Evolutionary conservation across 2,329 filamentous ascomycete species (phyloP), one percentile per base, ranked within the genome.

Genomic region (Fusarium sublunatum): DNA sequence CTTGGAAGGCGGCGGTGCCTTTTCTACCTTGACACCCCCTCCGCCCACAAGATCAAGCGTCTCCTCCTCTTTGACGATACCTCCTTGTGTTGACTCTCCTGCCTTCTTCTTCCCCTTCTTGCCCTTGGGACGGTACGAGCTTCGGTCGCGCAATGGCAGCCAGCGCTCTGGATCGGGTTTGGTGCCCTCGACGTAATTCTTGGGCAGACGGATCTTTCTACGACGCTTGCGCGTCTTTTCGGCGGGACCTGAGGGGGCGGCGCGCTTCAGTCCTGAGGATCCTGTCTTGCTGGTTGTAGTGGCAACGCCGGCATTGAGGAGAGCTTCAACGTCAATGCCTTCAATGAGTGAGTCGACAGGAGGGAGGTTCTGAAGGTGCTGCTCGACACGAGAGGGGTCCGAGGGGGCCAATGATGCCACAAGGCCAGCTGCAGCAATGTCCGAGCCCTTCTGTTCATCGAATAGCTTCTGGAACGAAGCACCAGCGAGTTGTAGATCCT

Each of bases 81-180:
- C 94, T 59, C 95, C 95, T 75, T 98, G 95, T 8, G 92, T 97
- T 36, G 89, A 81, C 67, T 92, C 91, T 60, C 84, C 82, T 5
- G 87, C 88, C 78, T 90, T 90, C 83, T 93, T 90, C 83, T 92
- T 94, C 52, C 92, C 91, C 83, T 97, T 96, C 81, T 91, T 93
- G 6, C 93, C 93, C 80, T 95, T 97, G 7, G 93, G 93, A 43
- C 91, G 83, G 77, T 97, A 99, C 36, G 88, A 91, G 69, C 91
- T 95, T 54, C 95, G 86, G 75, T 99, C 95, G 48, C 91, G 88
- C 71, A 98, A 82, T 11, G 95, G 94, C 58, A 99, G 78, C 95
- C 95, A 99, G 62, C 95, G 85, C 78, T 99, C 95, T 0, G 92
- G 89, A 75, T 99, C 95, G 31, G 91, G 86, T 65, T 88, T 88